These are phyloP conservation scores for Plectosphaerella cucumerina DNA, from an alignment of 2,329 filamentous ascomycete genomes.

Conservation along the genomic window DNA sequence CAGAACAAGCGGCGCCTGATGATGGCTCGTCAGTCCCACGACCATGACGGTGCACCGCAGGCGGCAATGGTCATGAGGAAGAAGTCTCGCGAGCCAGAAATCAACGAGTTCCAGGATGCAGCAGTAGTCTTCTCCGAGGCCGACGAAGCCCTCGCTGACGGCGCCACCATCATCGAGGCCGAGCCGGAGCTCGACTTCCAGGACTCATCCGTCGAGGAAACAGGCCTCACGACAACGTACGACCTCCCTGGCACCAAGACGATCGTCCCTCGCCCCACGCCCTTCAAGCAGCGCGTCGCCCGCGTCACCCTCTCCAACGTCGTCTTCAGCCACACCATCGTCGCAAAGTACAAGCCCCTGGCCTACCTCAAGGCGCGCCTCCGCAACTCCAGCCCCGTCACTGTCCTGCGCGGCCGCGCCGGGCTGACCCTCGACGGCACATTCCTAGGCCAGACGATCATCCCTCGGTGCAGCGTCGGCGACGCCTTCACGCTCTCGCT, in stretches of 20 bases:
- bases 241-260: constrained; percentile 56
- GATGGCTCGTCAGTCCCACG: neutral
- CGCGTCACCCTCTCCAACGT: constrained; percentile 47
- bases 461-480: constrained; percentile 53
- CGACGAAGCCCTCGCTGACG: constrained; percentile 8
- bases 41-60: neutral
- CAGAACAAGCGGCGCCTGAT: neutral
- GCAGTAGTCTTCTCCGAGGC: constrained; percentile 13
- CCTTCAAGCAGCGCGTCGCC: constrained; percentile 56
- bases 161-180: constrained; percentile 15
- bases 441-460: constrained; percentile 53
- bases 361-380: constrained; percentile 58
- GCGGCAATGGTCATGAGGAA: constrained; percentile 5
- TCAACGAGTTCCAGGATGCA: no score
- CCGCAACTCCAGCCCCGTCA: constrained; percentile 50
- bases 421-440: constrained; percentile 60
- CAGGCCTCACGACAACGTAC: constrained; percentile 56
- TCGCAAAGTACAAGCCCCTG: constrained; percentile 56
- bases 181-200: constrained; percentile 36
- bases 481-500: constrained; percentile 49
- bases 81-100: no score
- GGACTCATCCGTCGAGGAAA: constrained; percentile 53
- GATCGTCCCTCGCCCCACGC: constrained; percentile 43
- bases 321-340: constrained; percentile 51
- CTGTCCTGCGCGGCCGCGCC: constrained; percentile 49